phyloP scores from a whole-genome alignment of 2,329 filamentous ascomycete species.

The Ceratocystis smalleyi region DNA sequence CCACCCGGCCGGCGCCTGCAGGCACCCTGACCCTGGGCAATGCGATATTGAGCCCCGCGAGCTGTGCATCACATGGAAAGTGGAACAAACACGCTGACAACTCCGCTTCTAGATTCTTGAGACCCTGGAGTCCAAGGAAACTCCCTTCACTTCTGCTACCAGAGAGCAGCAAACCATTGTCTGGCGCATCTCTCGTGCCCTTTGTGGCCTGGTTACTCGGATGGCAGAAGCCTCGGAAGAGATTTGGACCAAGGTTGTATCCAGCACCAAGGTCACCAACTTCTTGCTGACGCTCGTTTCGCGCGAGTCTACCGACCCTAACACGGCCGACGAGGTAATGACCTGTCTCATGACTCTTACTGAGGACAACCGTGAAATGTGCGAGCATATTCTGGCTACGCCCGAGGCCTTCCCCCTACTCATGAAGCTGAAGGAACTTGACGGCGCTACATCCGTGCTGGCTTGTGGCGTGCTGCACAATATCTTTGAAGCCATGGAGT shows the following conservation, averaged over 20 bases:
- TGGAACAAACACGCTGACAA: not conserved
- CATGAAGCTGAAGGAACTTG: slow-evolving; percentile 32
- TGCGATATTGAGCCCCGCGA: slow-evolving; percentile 9
- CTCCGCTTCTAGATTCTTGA: slow-evolving; percentile 27
- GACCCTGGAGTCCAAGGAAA: slow-evolving; percentile 28
- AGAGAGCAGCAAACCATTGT: slow-evolving; percentile 39
- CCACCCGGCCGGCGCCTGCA: not conserved
- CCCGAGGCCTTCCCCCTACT: slow-evolving; percentile 35
- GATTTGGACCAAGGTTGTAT: slow-evolving; percentile 39
- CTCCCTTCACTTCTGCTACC: slow-evolving; percentile 32
- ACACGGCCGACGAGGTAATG: slow-evolving; percentile 29
- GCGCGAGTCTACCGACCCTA: slow-evolving; percentile 26
- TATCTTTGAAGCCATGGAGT: slow-evolving; percentile 38
- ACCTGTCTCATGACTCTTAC: slow-evolving; percentile 40
- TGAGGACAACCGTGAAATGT: slow-evolving; percentile 43
- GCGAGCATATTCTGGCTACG: slow-evolving; percentile 37
- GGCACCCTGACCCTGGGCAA: not conserved
- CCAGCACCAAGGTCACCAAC: slow-evolving; percentile 32
- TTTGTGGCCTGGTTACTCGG: slow-evolving; percentile 37
- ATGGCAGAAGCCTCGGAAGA: slow-evolving; percentile 46
- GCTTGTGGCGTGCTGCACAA: slow-evolving; percentile 49
- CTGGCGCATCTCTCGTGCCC: slow-evolving; percentile 39
- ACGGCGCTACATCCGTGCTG: slow-evolving; percentile 36
- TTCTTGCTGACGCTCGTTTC: slow-evolving; percentile 41
- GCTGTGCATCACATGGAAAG: not conserved